These are phyloP conservation scores for Triangularia setosa DNA, from an alignment of 2,329 filamentous ascomycete genomes.

Conservation along the genomic window DNA sequence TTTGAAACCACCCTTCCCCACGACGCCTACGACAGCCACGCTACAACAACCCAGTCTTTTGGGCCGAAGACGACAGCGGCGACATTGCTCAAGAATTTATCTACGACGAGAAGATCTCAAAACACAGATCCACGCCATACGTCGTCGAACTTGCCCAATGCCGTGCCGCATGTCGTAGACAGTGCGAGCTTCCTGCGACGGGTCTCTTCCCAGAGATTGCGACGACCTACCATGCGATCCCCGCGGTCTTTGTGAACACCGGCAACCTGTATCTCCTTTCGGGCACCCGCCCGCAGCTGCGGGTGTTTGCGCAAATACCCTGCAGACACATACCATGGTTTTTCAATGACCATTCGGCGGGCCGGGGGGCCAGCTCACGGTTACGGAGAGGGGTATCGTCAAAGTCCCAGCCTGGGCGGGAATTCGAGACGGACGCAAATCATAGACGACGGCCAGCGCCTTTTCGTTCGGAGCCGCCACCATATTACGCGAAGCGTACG, in stretches of 20 bases:
- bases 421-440: not conserved
- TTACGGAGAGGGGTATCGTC: conserved; percentile 11
- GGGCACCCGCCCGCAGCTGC: conserved; percentile 38
- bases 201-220: conserved; percentile 15
- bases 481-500: not conserved
- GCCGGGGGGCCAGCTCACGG: conserved; percentile 39
- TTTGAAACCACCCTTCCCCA: not conserved
- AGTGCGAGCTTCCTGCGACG: conserved; percentile 18
- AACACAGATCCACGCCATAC: not conserved
- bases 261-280: conserved; percentile 42
- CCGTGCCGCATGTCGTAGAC: conserved; percentile 17
- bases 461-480: not conserved
- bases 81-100: not conserved
- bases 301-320: conserved; percentile 41
- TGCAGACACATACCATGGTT: conserved; percentile 36
- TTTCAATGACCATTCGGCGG: conserved; percentile 36
- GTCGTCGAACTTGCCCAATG: conserved; percentile 12
- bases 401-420: not conserved
- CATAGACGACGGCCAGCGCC: not conserved
- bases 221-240: conserved; percentile 28
- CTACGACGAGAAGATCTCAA: not conserved
- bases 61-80: not conserved
- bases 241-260: conserved; percentile 28
- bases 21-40: not conserved
- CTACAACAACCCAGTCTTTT: not conserved